phyloP scores from a whole-genome alignment of 2,329 filamentous ascomycete species.

The Pseudopyrenochaeta lycopersici region DNA sequence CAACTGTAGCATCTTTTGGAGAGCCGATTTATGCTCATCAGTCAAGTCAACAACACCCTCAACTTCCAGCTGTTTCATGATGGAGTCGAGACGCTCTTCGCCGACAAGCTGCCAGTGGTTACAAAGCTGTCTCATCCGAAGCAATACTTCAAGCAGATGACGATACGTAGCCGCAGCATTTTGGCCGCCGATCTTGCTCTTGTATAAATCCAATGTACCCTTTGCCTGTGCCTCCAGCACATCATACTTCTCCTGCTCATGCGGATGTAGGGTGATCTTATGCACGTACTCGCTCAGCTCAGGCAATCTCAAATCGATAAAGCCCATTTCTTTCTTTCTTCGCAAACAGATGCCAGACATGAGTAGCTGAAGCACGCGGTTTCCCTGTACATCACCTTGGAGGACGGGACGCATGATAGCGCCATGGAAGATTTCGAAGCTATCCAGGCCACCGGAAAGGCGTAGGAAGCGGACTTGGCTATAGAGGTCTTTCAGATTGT shows the following conservation, averaged over 20 bases:
- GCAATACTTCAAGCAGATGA: slow-evolving; percentile 79
- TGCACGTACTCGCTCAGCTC: slow-evolving; percentile 81
- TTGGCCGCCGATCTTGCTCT: slow-evolving; percentile 54
- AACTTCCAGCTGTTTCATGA: slow-evolving; percentile 74
- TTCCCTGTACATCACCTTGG: slow-evolving; percentile 65
- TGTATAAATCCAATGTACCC: slow-evolving; percentile 71
- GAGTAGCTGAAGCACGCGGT: slow-evolving; percentile 74
- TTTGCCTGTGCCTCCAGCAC: slow-evolving; percentile 76
- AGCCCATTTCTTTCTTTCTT: slow-evolving; percentile 86
- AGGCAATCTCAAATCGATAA: slow-evolving; percentile 82
- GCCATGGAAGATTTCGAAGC: slow-evolving; percentile 76
- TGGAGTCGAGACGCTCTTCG: slow-evolving; percentile 71
- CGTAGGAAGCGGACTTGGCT: slow-evolving; percentile 80
- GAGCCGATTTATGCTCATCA: slow-evolving; percentile 73
- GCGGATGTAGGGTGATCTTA: slow-evolving; percentile 73
- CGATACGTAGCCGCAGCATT: slow-evolving; percentile 65
- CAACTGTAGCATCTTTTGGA: slow-evolving; percentile 79
- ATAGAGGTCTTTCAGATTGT: slow-evolving; percentile 81
- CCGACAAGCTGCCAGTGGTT: slow-evolving; percentile 88
- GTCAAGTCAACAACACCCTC: slow-evolving; percentile 75
- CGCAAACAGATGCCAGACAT: slow-evolving; percentile 84
- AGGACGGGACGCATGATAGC: slow-evolving; percentile 75
- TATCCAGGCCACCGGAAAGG: slow-evolving; percentile 78
- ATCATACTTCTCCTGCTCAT: slow-evolving; percentile 81
- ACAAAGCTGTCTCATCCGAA: slow-evolving; percentile 85